These are phyloP conservation scores for Microbotryomycetes sp. DNA, from an alignment of 1,284 basidiomycete genomes.

Conservation along the genomic window DNA sequence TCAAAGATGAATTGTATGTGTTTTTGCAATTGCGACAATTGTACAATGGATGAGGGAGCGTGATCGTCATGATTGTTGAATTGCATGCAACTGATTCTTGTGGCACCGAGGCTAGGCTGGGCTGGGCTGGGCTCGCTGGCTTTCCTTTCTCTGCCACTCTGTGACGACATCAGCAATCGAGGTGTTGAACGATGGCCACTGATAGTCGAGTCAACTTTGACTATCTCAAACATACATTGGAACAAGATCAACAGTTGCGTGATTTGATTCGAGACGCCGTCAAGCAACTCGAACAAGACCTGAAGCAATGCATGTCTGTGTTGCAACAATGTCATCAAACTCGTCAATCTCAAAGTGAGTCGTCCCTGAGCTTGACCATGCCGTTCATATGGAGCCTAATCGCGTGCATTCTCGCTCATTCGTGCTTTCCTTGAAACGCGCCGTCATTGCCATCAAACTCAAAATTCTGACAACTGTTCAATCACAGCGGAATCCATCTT, in stretches of 20 bases:
- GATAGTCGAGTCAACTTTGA: slow-evolving; percentile 33
- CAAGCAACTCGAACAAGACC: slow-evolving; percentile 22
- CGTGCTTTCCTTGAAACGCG: slow-evolving; percentile 26
- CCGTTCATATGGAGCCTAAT: not conserved
- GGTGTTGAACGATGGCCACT: not conserved
- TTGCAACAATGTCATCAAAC: slow-evolving; percentile 20
- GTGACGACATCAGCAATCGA: too few species aligned
- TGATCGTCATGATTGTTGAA: not conserved
- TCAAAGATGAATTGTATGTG: not conserved
- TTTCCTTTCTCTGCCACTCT: not conserved
- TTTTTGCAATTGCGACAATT: not conserved
- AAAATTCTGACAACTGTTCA: not conserved
- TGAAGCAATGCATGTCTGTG: slow-evolving; percentile 11
- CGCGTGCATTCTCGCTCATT: slow-evolving; percentile 12
- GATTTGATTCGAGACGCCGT: slow-evolving; percentile 30
- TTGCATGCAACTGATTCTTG: too few species aligned
- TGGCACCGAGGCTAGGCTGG: too few species aligned
- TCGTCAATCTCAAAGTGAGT: slow-evolving; percentile 7
- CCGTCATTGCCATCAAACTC: slow-evolving; percentile 13
- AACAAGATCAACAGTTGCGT: slow-evolving; percentile 11
- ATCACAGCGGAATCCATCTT: not conserved
- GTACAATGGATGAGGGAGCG: not conserved
- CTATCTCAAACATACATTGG: slow-evolving; percentile 24
- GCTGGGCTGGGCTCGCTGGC: not conserved
- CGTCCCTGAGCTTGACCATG: not conserved